Evolutionary conservation across 1,284 basidiomycete species (phyloP).

Genomic region (Paramarasmius palmivorus): DNA sequence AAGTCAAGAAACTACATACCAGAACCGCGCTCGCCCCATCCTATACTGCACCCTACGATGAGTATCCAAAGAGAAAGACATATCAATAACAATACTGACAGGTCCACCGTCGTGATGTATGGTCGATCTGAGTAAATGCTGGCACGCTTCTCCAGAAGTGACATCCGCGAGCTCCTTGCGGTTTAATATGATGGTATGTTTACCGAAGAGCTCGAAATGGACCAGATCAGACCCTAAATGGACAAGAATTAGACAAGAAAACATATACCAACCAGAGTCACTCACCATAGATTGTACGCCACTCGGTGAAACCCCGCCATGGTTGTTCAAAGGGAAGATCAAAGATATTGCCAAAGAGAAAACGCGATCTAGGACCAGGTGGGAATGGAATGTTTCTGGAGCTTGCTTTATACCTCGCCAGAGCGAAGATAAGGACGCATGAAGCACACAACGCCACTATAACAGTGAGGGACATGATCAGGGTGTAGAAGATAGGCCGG

Average conservation of each 20-base stretch:
- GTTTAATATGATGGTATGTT: conserved; percentile 17
- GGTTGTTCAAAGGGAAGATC: conserved; percentile 23
- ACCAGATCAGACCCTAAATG: conserved; percentile 14
- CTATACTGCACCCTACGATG: background rate
- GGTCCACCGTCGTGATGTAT: conserved; percentile 19
- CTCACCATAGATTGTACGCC: conserved; percentile 25
- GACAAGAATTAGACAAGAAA: background rate
- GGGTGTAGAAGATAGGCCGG: no score
- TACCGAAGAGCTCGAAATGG: conserved; percentile 10
- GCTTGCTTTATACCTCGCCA: no score
- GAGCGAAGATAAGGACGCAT: no score
- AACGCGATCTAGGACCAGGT: conserved; percentile 26
- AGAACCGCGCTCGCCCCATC: background rate
- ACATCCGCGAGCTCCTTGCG: conserved; percentile 20
- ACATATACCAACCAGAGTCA: background rate
- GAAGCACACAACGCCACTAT: no score
- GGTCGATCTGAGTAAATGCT: conserved; percentile 8
- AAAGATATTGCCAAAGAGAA: conserved; percentile 27
- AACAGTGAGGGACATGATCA: no score
- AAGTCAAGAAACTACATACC: background rate
- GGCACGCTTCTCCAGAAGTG: conserved; percentile 24
- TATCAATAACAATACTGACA: background rate
- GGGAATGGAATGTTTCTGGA: conserved; percentile 17
- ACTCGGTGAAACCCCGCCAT: conserved; percentile 30
- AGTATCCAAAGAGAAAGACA: background rate